These are phyloP conservation scores for Paraglomus brasilianum DNA, from an alignment of 192 early-diverging fungal species.

Conservation along the genomic window DNA sequence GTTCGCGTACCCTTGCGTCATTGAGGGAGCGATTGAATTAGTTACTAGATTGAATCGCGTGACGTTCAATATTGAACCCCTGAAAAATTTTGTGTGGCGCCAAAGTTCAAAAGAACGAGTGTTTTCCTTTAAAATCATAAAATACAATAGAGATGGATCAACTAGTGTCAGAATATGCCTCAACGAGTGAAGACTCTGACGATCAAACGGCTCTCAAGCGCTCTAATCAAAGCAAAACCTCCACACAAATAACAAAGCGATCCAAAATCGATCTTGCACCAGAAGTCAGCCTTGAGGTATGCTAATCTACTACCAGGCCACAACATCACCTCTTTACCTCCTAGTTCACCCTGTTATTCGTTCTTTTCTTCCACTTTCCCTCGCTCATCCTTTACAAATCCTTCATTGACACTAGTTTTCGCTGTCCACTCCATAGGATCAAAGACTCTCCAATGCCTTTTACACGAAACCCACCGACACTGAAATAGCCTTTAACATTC, in stretches of 20 bases:
- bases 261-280: constrained; percentile 49
- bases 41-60: too few species aligned
- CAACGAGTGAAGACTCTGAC: constrained; percentile 38
- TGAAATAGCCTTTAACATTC: constrained; percentile 52
- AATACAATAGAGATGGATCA: too few species aligned
- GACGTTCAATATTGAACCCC: too few species aligned
- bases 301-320: neutral
- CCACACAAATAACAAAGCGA: constrained; percentile 10
- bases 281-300: constrained; percentile 53
- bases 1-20: too few species aligned
- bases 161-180: constrained; percentile 34
- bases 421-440: constrained; percentile 34
- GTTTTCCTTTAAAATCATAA: too few species aligned
- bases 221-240: neutral
- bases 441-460: constrained; percentile 39
- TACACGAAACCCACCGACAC: constrained; percentile 59
- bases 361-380: neutral
- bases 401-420: neutral
- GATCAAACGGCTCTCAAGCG: neutral
- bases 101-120: too few species aligned
- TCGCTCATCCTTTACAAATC: neutral
- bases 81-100: too few species aligned
- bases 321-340: neutral
- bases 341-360: neutral
- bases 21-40: too few species aligned